phyloP scores from a whole-genome alignment of 2,329 filamentous ascomycete genomes.

The Botrytis medusae region DNA sequence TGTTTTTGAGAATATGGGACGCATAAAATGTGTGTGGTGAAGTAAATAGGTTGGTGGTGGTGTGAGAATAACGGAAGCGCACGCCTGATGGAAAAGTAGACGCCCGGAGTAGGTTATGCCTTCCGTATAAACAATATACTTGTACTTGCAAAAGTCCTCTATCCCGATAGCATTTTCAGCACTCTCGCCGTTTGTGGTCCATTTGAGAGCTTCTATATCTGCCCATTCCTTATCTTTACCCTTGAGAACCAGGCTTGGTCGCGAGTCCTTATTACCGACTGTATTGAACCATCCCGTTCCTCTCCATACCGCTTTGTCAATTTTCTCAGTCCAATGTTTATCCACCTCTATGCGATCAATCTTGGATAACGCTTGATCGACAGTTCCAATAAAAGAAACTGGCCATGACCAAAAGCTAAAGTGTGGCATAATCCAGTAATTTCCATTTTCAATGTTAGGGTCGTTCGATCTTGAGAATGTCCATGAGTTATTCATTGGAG shows the following conservation, averaged over 20 bases:
- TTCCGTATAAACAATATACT: constrained; percentile 54
- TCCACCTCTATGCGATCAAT: constrained; percentile 43
- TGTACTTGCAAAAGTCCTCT: constrained; percentile 53
- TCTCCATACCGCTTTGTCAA: constrained; percentile 50
- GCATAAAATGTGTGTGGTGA: constrained; percentile 50
- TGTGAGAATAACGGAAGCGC: constrained; percentile 49
- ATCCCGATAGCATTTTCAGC: constrained; percentile 50
- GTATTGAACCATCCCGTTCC: constrained; percentile 51
- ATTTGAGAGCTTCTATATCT: constrained; percentile 47
- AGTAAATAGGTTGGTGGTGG: constrained; percentile 51
- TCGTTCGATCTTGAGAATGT: constrained; percentile 50
- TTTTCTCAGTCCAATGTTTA: constrained; percentile 41
- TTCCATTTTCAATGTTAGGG: constrained; percentile 38
- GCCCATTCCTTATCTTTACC: constrained; percentile 46
- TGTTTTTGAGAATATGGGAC: constrained; percentile 46
- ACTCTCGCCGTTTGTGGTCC: constrained; percentile 31
- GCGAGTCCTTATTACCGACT: constrained; percentile 32
- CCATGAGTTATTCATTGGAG: constrained; percentile 46
- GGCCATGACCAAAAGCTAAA: constrained; percentile 58
- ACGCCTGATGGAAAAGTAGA: constrained; percentile 53
- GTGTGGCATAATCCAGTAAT: constrained; percentile 54
- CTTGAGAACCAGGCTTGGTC: constrained; percentile 31
- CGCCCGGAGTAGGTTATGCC: constrained; percentile 55
- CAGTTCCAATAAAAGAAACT: constrained; percentile 50
- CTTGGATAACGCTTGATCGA: constrained; percentile 43